A percentile compares a stretch with the other conserved stretches of the same genome.
phyloP scores from a whole-genome alignment of 306 rosid genomes.

The Ochetophila trinervis region DNA sequence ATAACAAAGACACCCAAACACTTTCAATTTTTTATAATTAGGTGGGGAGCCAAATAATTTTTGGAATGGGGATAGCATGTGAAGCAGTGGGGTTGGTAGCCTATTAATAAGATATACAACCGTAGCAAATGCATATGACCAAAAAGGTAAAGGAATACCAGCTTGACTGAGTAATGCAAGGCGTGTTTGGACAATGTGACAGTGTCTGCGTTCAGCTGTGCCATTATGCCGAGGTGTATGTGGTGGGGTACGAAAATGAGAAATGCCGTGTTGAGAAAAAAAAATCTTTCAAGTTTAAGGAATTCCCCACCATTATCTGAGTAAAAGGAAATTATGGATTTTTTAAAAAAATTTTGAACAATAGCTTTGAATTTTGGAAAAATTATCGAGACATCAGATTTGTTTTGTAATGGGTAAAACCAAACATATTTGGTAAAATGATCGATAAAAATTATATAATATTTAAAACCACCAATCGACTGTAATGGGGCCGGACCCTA shows the following conservation, averaged over 20 bases:
- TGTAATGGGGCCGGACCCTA: neutral
- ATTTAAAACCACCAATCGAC: neutral
- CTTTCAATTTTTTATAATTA: neutral
- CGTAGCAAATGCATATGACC: neutral
- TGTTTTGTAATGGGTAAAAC: neutral
- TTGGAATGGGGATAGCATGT: neutral
- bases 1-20: neutral
- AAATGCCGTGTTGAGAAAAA: neutral
- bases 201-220: neutral
- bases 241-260: neutral
- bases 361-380: neutral
- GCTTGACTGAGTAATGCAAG: neutral
- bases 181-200: neutral
- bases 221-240: neutral
- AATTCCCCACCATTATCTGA: no score
- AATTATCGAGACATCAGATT: neutral
- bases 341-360: no score
- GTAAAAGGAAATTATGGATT: no score
- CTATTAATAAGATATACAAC: neutral
- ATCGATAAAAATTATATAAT: neutral
- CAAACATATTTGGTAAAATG: no score
- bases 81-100: neutral
- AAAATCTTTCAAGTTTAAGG: no score
- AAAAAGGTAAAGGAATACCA: neutral
- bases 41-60: neutral